phyloP scores from a whole-genome alignment of 495 filamentous ascomycete species.

The Penicillium diatomitis region DNA sequence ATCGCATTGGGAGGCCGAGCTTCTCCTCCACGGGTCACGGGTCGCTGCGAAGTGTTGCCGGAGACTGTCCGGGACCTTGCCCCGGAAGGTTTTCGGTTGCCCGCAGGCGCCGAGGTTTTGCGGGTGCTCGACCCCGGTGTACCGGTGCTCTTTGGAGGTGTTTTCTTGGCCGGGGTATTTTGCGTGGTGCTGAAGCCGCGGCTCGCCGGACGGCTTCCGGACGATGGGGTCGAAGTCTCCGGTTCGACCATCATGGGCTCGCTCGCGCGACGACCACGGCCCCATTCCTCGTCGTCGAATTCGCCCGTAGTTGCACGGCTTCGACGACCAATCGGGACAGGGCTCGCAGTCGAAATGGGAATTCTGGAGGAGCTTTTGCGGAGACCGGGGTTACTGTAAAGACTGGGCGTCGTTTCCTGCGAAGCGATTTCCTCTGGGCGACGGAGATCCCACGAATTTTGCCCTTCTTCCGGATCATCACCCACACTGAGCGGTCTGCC shows the following conservation, averaged over 20 bases:
- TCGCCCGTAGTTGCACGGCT: constrained; percentile 40
- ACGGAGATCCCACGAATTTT: constrained; percentile 58
- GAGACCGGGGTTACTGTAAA: constrained; percentile 35
- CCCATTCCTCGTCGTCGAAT: constrained; percentile 52
- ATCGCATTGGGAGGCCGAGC: constrained; percentile 46
- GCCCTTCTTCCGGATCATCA: constrained; percentile 22
- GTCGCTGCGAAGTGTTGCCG: constrained; percentile 38
- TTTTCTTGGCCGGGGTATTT: constrained; percentile 28
- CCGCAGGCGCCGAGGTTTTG: constrained; percentile 33
- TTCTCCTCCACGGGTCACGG: constrained; percentile 56
- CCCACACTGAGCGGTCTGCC: constrained; percentile 32
- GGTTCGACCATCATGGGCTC: constrained; percentile 53
- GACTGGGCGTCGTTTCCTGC: constrained; percentile 38
- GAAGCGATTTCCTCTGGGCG: constrained; percentile 73
- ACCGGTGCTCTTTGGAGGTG: constrained; percentile 36
- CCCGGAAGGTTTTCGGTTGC: constrained; percentile 27
- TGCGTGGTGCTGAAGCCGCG: constrained; percentile 24
- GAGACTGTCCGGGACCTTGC: constrained; percentile 30
- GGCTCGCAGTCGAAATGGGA: constrained; percentile 69
- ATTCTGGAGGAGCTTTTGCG: constrained; percentile 63
- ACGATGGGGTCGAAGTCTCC: constrained; percentile 42
- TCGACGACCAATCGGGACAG: constrained; percentile 61
- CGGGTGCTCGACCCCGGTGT: constrained; percentile 28
- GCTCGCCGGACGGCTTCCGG: constrained; percentile 32
- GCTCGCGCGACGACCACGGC: constrained; percentile 58